Conservation (phyloP, 495 filamentous ascomycete genomes). For the Barbatosphaeria neglecta region DNA sequence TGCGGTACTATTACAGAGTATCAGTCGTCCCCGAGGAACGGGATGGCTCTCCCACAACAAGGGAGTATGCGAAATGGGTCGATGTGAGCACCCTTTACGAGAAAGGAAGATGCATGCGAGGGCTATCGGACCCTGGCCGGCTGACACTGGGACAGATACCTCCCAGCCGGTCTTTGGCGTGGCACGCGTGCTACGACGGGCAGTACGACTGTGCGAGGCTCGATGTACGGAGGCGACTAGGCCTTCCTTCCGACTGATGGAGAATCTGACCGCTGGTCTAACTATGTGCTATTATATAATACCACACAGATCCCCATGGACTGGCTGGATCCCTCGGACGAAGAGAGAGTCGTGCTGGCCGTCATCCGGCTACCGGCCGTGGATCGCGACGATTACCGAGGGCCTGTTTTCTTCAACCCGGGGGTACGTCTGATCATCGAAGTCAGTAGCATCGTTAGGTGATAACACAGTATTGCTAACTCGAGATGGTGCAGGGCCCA, state of each 20-base stretch:
- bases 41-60: neutral
- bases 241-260: no score
- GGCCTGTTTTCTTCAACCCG: conserved; percentile 41
- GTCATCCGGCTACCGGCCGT: conserved; percentile 33
- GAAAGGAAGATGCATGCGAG: no score
- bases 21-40: no score
- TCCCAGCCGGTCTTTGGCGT: conserved; percentile 18
- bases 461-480: neutral
- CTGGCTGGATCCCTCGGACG: conserved; percentile 29
- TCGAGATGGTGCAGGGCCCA: conserved; percentile 19
- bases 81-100: neutral
- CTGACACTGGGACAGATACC: conserved; percentile 8
- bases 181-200: conserved; percentile 22
- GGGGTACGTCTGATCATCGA: no score
- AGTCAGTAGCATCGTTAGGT: neutral
- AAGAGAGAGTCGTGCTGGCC: conserved; percentile 26
- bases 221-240: conserved; percentile 3
- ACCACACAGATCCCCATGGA: conserved; percentile 27
- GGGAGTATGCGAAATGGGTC: neutral
- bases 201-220: conserved; percentile 29
- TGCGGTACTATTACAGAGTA: no score
- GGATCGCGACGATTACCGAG: conserved; percentile 22
- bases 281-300: no score
- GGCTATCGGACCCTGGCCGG: neutral
- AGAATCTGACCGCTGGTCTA: neutral